Evolutionary conservation across 2,329 filamentous ascomycete genomes (phyloP).

Genomic region (Aspergillus chevalieri): DNA sequence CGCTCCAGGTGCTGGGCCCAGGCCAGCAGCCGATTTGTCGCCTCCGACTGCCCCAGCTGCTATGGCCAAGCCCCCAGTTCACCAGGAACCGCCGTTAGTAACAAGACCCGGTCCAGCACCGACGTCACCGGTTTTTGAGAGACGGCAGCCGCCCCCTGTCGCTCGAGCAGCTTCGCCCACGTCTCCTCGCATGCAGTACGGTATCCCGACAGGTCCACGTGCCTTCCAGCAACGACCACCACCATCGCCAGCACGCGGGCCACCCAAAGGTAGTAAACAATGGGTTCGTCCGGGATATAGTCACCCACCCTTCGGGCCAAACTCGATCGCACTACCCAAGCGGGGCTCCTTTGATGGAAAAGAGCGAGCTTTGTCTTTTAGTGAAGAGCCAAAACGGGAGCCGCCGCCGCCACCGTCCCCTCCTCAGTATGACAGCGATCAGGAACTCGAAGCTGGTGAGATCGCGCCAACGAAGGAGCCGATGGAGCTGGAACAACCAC

Average conservation of each 20-base stretch:
- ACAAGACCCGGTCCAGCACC: constrained; percentile 14
- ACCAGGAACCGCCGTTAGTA: constrained; percentile 14
- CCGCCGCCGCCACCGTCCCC: constrained; percentile 1
- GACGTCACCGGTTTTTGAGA: constrained; percentile 21
- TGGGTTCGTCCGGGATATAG: constrained; percentile 35
- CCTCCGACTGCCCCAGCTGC: constrained; percentile 34
- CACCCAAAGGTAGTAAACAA: constrained; percentile 32
- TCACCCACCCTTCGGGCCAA: constrained; percentile 16
- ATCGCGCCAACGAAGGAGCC: constrained; percentile 9
- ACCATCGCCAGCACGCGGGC: constrained; percentile 23
- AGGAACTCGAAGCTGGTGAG: constrained; percentile 11
- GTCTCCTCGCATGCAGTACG: constrained; percentile 32
- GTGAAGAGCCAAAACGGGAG: constrained; percentile 16
- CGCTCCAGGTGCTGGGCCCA: constrained; percentile 12
- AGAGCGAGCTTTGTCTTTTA: constrained; percentile 13
- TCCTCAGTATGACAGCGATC: constrained; percentile 7
- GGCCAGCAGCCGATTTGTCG: constrained; percentile 23
- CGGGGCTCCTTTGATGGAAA: constrained; percentile 28
- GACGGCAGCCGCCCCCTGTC: constrained; percentile 16
- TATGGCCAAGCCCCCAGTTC: constrained; percentile 22
- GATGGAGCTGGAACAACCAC: constrained; percentile 6
- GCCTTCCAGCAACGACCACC: constrained; percentile 31
- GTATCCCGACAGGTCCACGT: constrained; percentile 38
- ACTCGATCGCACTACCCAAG: constrained; percentile 17
- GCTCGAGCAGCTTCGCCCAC: constrained; percentile 27